These are phyloP conservation scores for Furcasterigmium sp. DNA, from an alignment of 2,329 filamentous ascomycete genomes.

Conservation along the genomic window DNA sequence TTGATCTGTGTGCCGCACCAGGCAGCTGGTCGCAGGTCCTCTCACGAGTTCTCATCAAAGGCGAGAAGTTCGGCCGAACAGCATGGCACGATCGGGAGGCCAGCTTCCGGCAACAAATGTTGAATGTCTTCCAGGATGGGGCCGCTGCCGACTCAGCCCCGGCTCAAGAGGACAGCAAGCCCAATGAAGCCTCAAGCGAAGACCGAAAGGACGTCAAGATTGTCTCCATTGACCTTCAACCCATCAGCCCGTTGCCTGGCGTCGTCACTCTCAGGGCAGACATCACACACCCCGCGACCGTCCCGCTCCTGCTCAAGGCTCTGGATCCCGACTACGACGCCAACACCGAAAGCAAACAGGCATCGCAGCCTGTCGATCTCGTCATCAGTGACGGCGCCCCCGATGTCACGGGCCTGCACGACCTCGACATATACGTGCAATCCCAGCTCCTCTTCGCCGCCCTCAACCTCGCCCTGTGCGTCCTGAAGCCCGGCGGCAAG, in stretches of 20 bases:
- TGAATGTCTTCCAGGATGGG: slow-evolving; percentile 39
- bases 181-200: slow-evolving; percentile 16
- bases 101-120: slow-evolving; percentile 55
- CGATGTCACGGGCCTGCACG: slow-evolving; percentile 93
- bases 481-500: slow-evolving; percentile 86
- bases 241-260: slow-evolving; percentile 88
- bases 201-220: slow-evolving; percentile 75
- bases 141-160: neutral
- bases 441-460: slow-evolving; percentile 92
- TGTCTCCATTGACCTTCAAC: slow-evolving; percentile 91
- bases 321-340: slow-evolving; percentile 67
- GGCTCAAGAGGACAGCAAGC: slow-evolving; percentile 7
- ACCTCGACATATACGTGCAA: slow-evolving; percentile 97
- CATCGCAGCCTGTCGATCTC: slow-evolving; percentile 78
- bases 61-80: slow-evolving; percentile 79
- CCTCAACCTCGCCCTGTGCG: slow-evolving; percentile 86
- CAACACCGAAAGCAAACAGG: slow-evolving; percentile 38
- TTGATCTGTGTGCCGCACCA: slow-evolving; percentile 92
- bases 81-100: slow-evolving; percentile 85
- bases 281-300: slow-evolving; percentile 94
- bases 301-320: slow-evolving; percentile 80
- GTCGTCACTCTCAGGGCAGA: slow-evolving; percentile 91
- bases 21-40: slow-evolving; percentile 97
- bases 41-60: slow-evolving; percentile 87
- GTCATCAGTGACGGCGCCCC: slow-evolving; percentile 94